A percentile compares a stretch with the other conserved stretches of the same genome.
These are phyloP conservation scores for Chrysosphaeria jannelii DNA, from an alignment of 2,329 filamentous ascomycete genomes.

Conservation along the genomic window DNA sequence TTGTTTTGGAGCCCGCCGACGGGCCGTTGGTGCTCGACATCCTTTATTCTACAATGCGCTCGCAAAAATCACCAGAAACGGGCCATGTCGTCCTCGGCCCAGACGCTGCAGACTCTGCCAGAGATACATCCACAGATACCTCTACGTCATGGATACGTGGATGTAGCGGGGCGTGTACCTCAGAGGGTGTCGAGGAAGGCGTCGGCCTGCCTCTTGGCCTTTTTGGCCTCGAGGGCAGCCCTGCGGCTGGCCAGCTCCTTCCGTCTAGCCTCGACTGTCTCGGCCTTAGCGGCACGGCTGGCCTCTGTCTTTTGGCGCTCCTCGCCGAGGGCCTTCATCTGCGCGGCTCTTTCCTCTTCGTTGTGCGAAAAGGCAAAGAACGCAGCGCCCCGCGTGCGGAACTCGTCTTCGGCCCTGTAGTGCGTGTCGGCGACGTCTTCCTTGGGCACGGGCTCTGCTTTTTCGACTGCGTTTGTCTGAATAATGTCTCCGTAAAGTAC, in stretches of 20 bases:
- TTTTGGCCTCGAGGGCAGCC: constrained; percentile 20
- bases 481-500: constrained; percentile 69
- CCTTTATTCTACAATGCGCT: too few relatives aligned
- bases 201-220: constrained; percentile 10
- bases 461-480: constrained; percentile 48
- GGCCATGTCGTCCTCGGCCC: too few relatives aligned
- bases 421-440: constrained; percentile 18
- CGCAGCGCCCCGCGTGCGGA: constrained; percentile 62
- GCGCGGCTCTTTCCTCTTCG: constrained; percentile 32
- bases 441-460: constrained; percentile 40
- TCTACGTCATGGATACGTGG: too few relatives aligned
- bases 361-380: constrained; percentile 77
- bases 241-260: constrained; percentile 32
- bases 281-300: constrained; percentile 22
- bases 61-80: too few relatives aligned
- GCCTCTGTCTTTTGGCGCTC: constrained; percentile 39
- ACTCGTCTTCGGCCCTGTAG: constrained; percentile 63
- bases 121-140: too few relatives aligned
- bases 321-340: constrained; percentile 47
- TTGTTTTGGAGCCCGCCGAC: constrained; percentile 9
- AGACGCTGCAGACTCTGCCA: too few relatives aligned
- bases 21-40: constrained; percentile 9
- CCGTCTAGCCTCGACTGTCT: constrained; percentile 29
- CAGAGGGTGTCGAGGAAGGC: constrained; percentile 10
- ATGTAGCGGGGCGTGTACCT: too few relatives aligned